Percentiles rank a stretch among this genome's conserved stretches.
phyloP scores from a whole-genome alignment of 495 filamentous ascomycete species.

The Amorphotheca resinae region DNA sequence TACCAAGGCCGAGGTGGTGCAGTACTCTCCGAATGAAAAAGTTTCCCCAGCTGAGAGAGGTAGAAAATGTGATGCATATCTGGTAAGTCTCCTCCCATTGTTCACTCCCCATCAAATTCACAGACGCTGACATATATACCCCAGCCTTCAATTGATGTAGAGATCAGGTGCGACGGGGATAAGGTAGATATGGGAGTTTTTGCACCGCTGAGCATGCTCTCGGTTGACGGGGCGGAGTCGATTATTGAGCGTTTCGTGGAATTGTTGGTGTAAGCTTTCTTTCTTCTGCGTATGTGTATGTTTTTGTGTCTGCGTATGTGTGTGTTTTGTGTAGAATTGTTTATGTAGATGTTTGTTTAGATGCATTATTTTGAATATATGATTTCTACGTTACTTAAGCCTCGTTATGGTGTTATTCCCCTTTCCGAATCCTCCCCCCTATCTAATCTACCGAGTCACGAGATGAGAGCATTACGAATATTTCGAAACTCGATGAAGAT shows the following conservation, averaged over 20 bases:
- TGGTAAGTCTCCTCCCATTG: conserved; percentile 12
- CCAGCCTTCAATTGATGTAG: conserved; percentile 27
- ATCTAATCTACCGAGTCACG: too few species aligned
- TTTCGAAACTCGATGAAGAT: background rate
- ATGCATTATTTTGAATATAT: too few species aligned
- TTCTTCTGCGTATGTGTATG: too few species aligned
- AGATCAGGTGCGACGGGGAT: conserved; percentile 21
- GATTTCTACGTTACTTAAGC: too few species aligned
- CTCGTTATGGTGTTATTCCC: too few species aligned
- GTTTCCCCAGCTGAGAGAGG: background rate
- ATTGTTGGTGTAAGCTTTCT: conserved; percentile 1
- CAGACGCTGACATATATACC: conserved; percentile 1
- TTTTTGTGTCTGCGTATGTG: too few species aligned
- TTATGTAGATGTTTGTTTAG: too few species aligned
- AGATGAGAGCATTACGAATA: background rate
- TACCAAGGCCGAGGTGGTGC: conserved; percentile 8
- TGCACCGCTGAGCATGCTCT: conserved; percentile 18
- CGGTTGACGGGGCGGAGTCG: conserved; percentile 15
- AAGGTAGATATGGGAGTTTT: conserved; percentile 28
- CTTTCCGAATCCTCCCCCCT: too few species aligned
- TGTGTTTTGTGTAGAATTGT: too few species aligned
- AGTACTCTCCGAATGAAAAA: conserved; percentile 1
- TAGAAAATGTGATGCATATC: conserved; percentile 11
- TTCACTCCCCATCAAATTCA: background rate
- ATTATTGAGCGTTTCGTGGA: conserved; percentile 14